Evolutionary conservation across 768 basidiomycete species (phyloP), one percentile per base, ranked within the genome.

Genomic region (Suillus alpinus): DNA sequence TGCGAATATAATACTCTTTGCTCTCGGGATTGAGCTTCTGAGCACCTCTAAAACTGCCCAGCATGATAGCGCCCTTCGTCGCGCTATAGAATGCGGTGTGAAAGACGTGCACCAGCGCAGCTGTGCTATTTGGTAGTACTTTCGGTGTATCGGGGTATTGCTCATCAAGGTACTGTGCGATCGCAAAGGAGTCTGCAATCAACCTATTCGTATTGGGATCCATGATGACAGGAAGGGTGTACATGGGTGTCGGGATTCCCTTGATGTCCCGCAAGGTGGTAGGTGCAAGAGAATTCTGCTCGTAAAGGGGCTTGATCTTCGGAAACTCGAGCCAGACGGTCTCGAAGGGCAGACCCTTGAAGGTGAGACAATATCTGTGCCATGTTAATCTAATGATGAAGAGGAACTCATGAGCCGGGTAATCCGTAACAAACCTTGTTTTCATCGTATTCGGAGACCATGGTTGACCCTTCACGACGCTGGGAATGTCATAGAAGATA

Each of bases 251-350:
- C 67, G 73, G 10, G 55, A 53, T 1, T 77, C 77, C 53, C 9
- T 39, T 39, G 36, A 39, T 18, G 23, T 1, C 10, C 9, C 37
- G 10, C 23, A 26, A 63, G 14, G 69, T 34, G 59, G 8, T 59
- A 51, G 6, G 56, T 7, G 12, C 52, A n/a, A 55, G 58, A 78
- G 59, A 57, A 77, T 70, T 58, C 73, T 73, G 66, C 69, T 69
- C 50, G 61, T 50, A 72, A 55, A 69, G 64, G 0, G 56, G 31
- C 56, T 70, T 77, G 56, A 87, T 80, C 57, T 86, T 81, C 3
- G 80, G 80, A 62, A 76, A 81, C 60, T 85, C 83, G 58, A 85
- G 67, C 79, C 80, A 83, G 49, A 78, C 75, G 4, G 83, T 84
- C 64, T 73, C 77, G 70, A 80, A 80, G 1, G 77, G 67, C 26